phyloP scores from a whole-genome alignment of 225 moss, liverwort and hornwort genomes.

The Bryoerythrophyllum caledonicum region DNA sequence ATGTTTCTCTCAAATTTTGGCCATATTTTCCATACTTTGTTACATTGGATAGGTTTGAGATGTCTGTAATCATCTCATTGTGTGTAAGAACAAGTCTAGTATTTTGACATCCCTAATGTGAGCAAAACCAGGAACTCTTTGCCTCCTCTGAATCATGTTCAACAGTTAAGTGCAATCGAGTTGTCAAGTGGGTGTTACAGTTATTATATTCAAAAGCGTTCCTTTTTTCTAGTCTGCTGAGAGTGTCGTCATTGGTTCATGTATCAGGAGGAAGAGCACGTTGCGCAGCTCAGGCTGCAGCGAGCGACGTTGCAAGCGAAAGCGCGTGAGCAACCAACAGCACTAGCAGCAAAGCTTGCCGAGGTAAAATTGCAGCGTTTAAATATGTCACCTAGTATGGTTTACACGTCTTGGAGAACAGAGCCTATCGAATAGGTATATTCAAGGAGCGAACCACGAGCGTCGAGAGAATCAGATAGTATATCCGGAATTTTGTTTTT shows the following conservation, averaged over 20 bases:
- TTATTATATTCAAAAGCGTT: background rate
- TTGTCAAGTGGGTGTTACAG: background rate
- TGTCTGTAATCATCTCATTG: background rate
- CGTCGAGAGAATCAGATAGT: background rate
- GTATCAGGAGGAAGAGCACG: slow-evolving; percentile 52
- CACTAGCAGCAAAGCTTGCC: slow-evolving; percentile 40
- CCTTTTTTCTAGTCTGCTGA: slow-evolving; percentile 12
- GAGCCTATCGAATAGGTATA: background rate
- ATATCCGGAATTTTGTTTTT: background rate
- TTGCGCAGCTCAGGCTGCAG: slow-evolving; percentile 53
- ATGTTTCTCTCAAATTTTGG: slow-evolving; percentile 5
- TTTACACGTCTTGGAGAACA: background rate
- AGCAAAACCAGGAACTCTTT: background rate
- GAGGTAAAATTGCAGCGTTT: slow-evolving; percentile 27
- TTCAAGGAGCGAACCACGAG: background rate
- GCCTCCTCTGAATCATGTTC: background rate
- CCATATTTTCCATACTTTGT: slow-evolving; percentile 1
- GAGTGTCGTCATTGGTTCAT: background rate
- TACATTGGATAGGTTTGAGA: background rate
- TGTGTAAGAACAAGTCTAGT: background rate
- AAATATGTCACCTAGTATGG: background rate
- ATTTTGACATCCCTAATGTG: slow-evolving; percentile 4
- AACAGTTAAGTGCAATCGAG: background rate
- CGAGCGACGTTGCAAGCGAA: slow-evolving; percentile 44
- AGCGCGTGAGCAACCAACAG: slow-evolving; percentile 43